A percentile compares a stretch with the other conserved stretches of the same genome.
phyloP scores from a whole-genome alignment of 2,329 filamentous ascomycete species.

The Fusarium floridanum region DNA sequence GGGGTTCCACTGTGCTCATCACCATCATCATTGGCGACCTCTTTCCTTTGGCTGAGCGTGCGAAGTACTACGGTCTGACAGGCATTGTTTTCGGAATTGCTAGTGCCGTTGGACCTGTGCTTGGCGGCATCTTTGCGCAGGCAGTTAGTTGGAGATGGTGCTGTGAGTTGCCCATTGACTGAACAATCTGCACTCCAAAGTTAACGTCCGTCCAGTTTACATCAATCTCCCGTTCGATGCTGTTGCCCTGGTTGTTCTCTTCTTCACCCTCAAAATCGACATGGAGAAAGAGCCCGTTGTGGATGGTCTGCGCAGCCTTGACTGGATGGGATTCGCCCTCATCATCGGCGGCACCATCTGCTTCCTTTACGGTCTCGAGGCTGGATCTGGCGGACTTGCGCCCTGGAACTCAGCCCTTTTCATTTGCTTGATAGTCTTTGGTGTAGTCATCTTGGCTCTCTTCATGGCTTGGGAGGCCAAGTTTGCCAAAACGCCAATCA shows the following conservation, averaged over 20 bases:
- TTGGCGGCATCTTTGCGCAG: constrained; percentile 75
- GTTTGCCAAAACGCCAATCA: constrained; percentile 80
- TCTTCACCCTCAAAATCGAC: constrained; percentile 75
- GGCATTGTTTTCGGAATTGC: constrained; percentile 73
- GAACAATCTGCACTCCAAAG: neutral
- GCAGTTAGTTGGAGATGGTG: constrained; percentile 76
- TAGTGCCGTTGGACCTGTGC: constrained; percentile 72
- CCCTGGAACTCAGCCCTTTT: constrained; percentile 82
- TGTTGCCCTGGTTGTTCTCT: constrained; percentile 59
- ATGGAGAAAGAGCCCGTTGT: constrained; percentile 74
- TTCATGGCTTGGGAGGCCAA: constrained; percentile 81
- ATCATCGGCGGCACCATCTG: constrained; percentile 87
- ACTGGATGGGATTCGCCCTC: constrained; percentile 67
- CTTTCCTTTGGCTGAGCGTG: constrained; percentile 62
- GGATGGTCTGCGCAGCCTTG: constrained; percentile 72
- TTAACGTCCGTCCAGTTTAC: constrained; percentile 54
- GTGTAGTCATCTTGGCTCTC: constrained; percentile 69
- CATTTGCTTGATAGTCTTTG: constrained; percentile 82
- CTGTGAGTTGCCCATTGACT: constrained; percentile 45
- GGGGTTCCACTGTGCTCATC: constrained; percentile 38
- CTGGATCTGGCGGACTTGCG: constrained; percentile 76
- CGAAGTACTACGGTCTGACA: constrained; percentile 64
- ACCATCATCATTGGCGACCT: constrained; percentile 62
- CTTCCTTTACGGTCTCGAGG: constrained; percentile 87
- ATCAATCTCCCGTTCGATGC: constrained; percentile 69